phyloP scores from a whole-genome alignment of 352 stramenopile genomes.

The Phytophthora litchii region DNA sequence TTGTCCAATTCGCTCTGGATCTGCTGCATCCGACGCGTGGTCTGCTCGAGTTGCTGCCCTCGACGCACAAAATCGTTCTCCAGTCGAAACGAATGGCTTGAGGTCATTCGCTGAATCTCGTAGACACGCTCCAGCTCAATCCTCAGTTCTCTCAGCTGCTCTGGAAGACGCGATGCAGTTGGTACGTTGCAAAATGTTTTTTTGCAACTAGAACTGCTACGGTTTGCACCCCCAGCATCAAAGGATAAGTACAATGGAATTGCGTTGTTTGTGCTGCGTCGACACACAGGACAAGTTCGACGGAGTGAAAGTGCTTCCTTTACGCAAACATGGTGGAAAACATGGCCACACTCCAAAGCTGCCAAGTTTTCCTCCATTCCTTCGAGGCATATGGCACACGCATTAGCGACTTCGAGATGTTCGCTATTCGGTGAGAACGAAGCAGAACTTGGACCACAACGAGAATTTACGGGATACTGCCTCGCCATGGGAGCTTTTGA shows the following conservation, averaged over 20 bases:
- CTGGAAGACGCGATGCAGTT: slow-evolving; percentile 14
- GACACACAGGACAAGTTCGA: slow-evolving; percentile 45
- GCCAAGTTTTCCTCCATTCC: slow-evolving; percentile 35
- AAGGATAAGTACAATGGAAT: slow-evolving; percentile 41
- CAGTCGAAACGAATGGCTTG: slow-evolving; percentile 42
- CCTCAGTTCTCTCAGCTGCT: slow-evolving; percentile 30
- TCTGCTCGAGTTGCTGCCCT: slow-evolving; percentile 36
- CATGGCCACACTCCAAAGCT: slow-evolving; percentile 45
- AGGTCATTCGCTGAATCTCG: slow-evolving; percentile 36
- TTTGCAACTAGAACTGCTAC: not conserved
- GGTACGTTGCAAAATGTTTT: not conserved
- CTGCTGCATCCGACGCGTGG: slow-evolving; percentile 17
- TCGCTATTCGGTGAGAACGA: not conserved
- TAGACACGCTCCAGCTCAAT: slow-evolving; percentile 23
- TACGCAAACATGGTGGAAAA: slow-evolving; percentile 47
- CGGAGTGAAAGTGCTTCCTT: slow-evolving; percentile 20
- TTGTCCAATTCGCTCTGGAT: slow-evolving; percentile 33
- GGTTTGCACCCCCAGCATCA: not conserved
- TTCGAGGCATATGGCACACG: slow-evolving; percentile 52
- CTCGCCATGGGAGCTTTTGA: slow-evolving; percentile 19
- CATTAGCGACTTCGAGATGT: not conserved
- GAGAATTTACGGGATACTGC: not conserved
- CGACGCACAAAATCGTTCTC: slow-evolving; percentile 31
- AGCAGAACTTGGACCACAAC: not conserved
- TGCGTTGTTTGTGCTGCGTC: slow-evolving; percentile 22